Evolutionary conservation across 2,329 filamentous ascomycete genomes (phyloP).

Genomic region (Didymella sp.): DNA sequence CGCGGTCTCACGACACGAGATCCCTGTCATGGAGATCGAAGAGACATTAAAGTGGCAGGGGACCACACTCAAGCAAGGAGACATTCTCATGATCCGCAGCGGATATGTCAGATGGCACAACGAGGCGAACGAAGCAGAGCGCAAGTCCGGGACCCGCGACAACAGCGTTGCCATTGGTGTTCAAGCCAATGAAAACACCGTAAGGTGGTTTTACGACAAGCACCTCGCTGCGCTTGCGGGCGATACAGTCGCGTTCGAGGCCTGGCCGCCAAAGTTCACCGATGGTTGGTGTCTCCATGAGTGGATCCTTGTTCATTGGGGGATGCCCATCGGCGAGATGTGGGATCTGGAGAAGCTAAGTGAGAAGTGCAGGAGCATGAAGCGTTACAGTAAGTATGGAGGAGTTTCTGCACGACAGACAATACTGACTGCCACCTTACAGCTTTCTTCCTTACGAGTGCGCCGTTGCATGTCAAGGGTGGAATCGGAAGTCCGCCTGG

Average conservation of each 20-base stretch:
- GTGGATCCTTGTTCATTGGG: constrained; percentile 41
- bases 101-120: constrained; percentile 57
- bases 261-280: constrained; percentile 40
- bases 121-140: constrained; percentile 34
- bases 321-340: constrained; percentile 46
- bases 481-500: constrained; percentile 47
- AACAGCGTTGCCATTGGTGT: constrained; percentile 44
- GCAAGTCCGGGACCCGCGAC: constrained; percentile 44
- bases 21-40: constrained; percentile 40
- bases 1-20: constrained; percentile 39
- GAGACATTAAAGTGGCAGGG: constrained; percentile 43
- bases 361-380: constrained; percentile 60
- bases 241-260: constrained; percentile 53
- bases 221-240: constrained; percentile 47
- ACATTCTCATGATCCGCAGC: constrained; percentile 47
- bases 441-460: constrained; percentile 66
- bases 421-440: background rate
- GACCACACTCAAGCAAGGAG: constrained; percentile 38
- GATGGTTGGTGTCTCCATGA: constrained; percentile 46
- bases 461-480: constrained; percentile 64
- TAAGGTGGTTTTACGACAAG: constrained; percentile 49
- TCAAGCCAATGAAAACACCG: constrained; percentile 39
- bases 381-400: constrained; percentile 53
- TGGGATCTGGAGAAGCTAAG: constrained; percentile 59
- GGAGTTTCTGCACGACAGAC: no score